These are phyloP conservation scores for Oidium heveae DNA, from an alignment of 2,329 filamentous ascomycete genomes.

Conservation along the genomic window DNA sequence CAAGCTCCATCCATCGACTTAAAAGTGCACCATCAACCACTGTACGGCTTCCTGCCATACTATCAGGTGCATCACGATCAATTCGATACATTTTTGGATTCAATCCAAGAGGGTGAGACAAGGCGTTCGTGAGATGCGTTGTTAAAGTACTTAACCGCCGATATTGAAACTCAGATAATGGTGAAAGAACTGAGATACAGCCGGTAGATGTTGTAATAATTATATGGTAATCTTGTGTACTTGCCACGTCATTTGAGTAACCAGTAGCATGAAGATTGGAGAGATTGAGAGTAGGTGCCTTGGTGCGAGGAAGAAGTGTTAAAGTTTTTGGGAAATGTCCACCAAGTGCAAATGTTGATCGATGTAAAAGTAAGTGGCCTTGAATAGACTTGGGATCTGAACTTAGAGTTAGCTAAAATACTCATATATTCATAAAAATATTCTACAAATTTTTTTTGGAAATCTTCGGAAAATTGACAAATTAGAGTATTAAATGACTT, in stretches of 20 bases:
- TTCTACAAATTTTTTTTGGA: not conserved
- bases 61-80: conserved; percentile 23
- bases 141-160: conserved; percentile 61
- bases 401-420: not conserved
- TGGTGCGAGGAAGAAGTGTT: conserved; percentile 46
- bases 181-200: conserved; percentile 48
- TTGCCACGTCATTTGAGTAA: conserved; percentile 9
- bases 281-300: conserved; percentile 21
- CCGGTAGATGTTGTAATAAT: conserved; percentile 56
- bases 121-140: conserved; percentile 49
- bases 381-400: conserved; percentile 80
- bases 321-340: conserved; percentile 51
- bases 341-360: conserved; percentile 68
- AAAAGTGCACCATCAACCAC: conserved; percentile 54
- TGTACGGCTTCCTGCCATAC: conserved; percentile 19
- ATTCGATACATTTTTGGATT: conserved; percentile 63
- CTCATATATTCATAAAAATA: no score
- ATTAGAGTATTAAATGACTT: conserved; percentile 16
- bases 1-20: conserved; percentile 52
- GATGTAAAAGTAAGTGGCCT: conserved; percentile 65
- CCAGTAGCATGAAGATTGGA: conserved; percentile 16
- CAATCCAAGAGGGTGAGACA: conserved; percentile 54
- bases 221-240: conserved; percentile 21
- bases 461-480: not conserved
- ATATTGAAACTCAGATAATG: conserved; percentile 58